Percentiles rank a stretch among this genome's conserved stretches.
Evolutionary conservation across 2,329 filamentous ascomycete genomes (phyloP).

Genomic region (Pseudogymnoascus sp.): DNA sequence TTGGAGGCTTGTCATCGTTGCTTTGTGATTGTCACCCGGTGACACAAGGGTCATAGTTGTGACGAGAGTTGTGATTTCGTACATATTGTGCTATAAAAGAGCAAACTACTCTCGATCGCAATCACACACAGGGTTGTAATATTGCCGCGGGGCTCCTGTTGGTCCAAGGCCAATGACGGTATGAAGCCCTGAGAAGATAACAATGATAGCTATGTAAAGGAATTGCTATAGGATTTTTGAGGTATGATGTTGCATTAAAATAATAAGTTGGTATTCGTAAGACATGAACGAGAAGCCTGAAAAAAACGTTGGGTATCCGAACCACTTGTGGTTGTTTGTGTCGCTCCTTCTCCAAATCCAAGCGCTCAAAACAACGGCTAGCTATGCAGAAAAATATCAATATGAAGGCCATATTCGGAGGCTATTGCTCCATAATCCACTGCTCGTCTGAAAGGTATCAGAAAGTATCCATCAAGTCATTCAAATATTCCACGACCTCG

Average conservation of each 20-base stretch:
- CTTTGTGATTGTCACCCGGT: too few species aligned
- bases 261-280: background rate
- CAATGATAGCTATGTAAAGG: background rate
- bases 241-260: background rate
- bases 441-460: background rate
- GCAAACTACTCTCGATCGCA: background rate
- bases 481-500: constrained; percentile 30
- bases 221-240: background rate
- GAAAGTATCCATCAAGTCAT: constrained; percentile 29
- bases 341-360: background rate
- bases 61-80: background rate
- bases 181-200: background rate
- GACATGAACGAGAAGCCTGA: background rate
- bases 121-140: background rate
- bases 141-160: background rate
- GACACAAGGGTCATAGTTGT: background rate
- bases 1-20: background rate
- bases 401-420: background rate
- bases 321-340: constrained; percentile 3
- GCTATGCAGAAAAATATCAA: background rate
- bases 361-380: background rate
- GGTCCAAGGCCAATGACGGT: background rate
- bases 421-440: too few species aligned
- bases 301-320: constrained; percentile 1
- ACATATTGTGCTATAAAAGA: background rate